These are phyloP conservation scores for Candida tropicalis DNA, from an alignment of 1,139 yeast species.

Conservation along the genomic window DNA sequence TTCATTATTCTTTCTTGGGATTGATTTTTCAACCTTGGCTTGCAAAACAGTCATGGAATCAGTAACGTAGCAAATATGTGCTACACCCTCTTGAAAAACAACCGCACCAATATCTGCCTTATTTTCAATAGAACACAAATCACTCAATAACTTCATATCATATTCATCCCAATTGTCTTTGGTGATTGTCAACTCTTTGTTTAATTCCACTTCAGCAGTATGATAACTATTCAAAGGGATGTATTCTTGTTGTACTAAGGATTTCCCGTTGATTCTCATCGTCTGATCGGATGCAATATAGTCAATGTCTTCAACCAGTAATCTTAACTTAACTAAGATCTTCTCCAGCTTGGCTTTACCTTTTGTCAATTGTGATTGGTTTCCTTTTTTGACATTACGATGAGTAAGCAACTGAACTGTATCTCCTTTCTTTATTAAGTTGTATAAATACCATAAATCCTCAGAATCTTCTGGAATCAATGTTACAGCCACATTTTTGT, in stretches of 20 bases:
- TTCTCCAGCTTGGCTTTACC: slow-evolving; percentile 59
- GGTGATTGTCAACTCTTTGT: slow-evolving; percentile 65
- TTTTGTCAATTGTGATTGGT: slow-evolving; percentile 27
- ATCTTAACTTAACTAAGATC: slow-evolving; percentile 54
- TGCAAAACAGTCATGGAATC: slow-evolving; percentile 86
- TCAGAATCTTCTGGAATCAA: slow-evolving; percentile 86
- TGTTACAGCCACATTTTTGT: slow-evolving; percentile 65
- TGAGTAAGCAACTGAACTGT: slow-evolving; percentile 67
- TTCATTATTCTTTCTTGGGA: slow-evolving; percentile 77
- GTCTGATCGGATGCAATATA: slow-evolving; percentile 78
- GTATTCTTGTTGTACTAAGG: slow-evolving; percentile 70
- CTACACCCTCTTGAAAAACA: slow-evolving; percentile 91
- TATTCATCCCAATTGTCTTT: slow-evolving; percentile 84
- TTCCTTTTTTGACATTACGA: slow-evolving; percentile 58
- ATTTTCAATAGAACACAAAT: slow-evolving; percentile 72
- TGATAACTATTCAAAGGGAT: slow-evolving; percentile 87
- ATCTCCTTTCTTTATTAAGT: slow-evolving; percentile 76
- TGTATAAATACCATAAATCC: slow-evolving; percentile 88
- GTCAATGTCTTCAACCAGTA: slow-evolving; percentile 71
- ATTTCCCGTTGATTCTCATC: slow-evolving; percentile 80
- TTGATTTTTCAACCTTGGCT: slow-evolving; percentile 76
- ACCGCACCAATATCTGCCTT: slow-evolving; percentile 95
- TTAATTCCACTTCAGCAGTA: slow-evolving; percentile 78
- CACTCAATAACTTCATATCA: slow-evolving; percentile 63
- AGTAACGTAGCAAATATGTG: slow-evolving; percentile 87